Evolutionary conservation across 441 rosid genomes (phyloP).

Genomic region (Erodium trifolium): DNA sequence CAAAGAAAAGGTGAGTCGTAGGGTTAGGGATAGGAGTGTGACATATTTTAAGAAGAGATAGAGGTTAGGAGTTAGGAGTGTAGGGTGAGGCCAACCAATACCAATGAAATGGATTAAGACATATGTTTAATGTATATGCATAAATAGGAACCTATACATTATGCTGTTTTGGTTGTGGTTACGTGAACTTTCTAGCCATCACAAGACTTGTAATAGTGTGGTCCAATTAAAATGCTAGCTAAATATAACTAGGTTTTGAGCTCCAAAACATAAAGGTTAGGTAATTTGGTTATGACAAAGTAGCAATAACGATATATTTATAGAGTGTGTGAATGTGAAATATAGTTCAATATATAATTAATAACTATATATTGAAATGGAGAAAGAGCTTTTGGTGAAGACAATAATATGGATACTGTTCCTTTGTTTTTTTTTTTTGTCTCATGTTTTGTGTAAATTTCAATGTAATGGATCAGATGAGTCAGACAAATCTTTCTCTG

Average conservation of each 20-base stretch:
- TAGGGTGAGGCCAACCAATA: constrained; percentile 4
- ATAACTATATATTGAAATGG: no score
- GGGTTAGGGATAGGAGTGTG: no score
- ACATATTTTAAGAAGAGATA: background rate
- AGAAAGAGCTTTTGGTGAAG: no score
- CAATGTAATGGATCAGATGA: no score
- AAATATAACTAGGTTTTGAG: background rate
- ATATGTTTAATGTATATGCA: background rate
- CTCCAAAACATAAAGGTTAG: background rate
- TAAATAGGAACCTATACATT: background rate
- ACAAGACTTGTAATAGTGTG: constrained; percentile 1
- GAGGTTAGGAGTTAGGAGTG: background rate
- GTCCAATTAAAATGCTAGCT: background rate
- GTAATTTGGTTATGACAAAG: background rate
- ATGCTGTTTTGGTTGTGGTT: background rate
- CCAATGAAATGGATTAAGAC: background rate
- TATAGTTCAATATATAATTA: no score
- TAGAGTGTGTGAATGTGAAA: no score
- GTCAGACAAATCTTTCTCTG: no score
- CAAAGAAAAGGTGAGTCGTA: no score
- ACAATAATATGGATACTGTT: no score
- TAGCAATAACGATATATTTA: background rate
- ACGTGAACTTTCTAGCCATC: background rate
- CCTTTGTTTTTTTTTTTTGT: no score
- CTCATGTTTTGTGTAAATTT: no score